A percentile compares a stretch with the other conserved stretches of the same genome.
phyloP scores from a whole-genome alignment of 2,329 filamentous ascomycete species.

The Graphiopsis chlorocephala region DNA sequence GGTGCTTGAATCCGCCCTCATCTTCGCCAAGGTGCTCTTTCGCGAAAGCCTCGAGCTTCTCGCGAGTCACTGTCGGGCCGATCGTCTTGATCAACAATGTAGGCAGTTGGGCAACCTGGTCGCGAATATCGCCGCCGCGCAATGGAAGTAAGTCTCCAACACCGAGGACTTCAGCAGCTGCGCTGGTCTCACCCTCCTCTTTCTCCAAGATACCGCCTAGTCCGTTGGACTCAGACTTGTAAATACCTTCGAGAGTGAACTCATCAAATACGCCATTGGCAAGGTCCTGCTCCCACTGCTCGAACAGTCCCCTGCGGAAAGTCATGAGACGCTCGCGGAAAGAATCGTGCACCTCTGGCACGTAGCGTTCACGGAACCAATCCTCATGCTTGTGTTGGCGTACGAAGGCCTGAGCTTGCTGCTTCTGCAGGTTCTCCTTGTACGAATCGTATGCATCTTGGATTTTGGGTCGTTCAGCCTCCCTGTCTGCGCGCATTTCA shows the following conservation, averaged over 20 bases:
- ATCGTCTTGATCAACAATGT: slow-evolving; percentile 97
- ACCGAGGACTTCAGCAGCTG: slow-evolving; percentile 86
- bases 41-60: slow-evolving; percentile 90
- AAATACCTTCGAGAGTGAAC: slow-evolving; percentile 89
- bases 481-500: slow-evolving; percentile 69
- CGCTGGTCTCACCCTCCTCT: slow-evolving; percentile 90
- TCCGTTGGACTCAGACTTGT: slow-evolving; percentile 88
- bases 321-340: slow-evolving; percentile 75
- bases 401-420: slow-evolving; percentile 74
- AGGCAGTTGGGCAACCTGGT: slow-evolving; percentile 83
- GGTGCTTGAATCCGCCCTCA: slow-evolving; percentile 89
- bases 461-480: slow-evolving; percentile 75
- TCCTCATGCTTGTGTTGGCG: slow-evolving; percentile 91
- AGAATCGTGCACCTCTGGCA: slow-evolving; percentile 73
- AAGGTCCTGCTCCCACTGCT: slow-evolving; percentile 85
- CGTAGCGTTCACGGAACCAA: slow-evolving; percentile 96
- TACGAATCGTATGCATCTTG: slow-evolving; percentile 66
- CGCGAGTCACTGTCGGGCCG: slow-evolving; percentile 88
- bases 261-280: slow-evolving; percentile 86
- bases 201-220: slow-evolving; percentile 83
- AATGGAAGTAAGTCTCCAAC: slow-evolving; percentile 87
- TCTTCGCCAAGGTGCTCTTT: slow-evolving; percentile 90
- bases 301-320: slow-evolving; percentile 74
- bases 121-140: slow-evolving; percentile 79
- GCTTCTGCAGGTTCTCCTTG: slow-evolving; percentile 61